Base-by-base conservation (phyloP, 2,329 filamentous ascomycete genomes). In the Fonsecaea pugnacius region DNA sequence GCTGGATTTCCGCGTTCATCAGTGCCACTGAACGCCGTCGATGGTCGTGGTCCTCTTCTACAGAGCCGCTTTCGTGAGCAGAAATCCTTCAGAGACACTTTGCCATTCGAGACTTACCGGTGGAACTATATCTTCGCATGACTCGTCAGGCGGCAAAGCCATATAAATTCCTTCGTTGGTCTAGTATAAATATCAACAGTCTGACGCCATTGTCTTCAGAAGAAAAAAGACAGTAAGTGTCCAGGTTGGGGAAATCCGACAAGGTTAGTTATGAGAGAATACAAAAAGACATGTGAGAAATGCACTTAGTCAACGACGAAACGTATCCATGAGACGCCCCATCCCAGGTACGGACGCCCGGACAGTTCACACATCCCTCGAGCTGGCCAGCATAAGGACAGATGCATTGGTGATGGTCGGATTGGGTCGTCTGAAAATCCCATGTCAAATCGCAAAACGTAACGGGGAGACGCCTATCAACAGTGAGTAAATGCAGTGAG, bases 41-140 rank as follows among this genome's bases (percentile, higher is more conserved):
- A 5, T 64, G 55, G 14, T 64, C 56, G 56, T 60, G 62, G 18
- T 64, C 62, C 30, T 64, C 62, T 60, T 64, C 62, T 64, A 32
- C 7, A 14, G 18, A 16, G 21, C 36, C 33, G 21, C 8, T 12
- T 40, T 40, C 5, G 56, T 63, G 36, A 59, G 61, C 38, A 24
- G 50, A 35, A 12, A 12, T n/a, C 35, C n/a, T 14, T 14, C 24
- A 4, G 10, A 2, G 24, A 27, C 5, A 24, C 16, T 46, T 8
- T 48, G 21, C n/a, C 24, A 51, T 18, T 8, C 18, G 21, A 53
- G 18, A 30, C 60, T 61, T 63, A 67, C 64, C 64, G 10, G 57
- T 51, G 16, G 64, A 61, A 30, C 64, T 67, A 40, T 67, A 67
- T 38, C 61, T 60, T 18, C 64, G 57, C 64, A 67, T 64, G 35